A percentile compares a stretch with the other conserved stretches of the same genome.
These are phyloP conservation scores for Coccinonectria pachysandricola DNA, from an alignment of 2,329 filamentous ascomycete genomes.

Conservation along the genomic window DNA sequence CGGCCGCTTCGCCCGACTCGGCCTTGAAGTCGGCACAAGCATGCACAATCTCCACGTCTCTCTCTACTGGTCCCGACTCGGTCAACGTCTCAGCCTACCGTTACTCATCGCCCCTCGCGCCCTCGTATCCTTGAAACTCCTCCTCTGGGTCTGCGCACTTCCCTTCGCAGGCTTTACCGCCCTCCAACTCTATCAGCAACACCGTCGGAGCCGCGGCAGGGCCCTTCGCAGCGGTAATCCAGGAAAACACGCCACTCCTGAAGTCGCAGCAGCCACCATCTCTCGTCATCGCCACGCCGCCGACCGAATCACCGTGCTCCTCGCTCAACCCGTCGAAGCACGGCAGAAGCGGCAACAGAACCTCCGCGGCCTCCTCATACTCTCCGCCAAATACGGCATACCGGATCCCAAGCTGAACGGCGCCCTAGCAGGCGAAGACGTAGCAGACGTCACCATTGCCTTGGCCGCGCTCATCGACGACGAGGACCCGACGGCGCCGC, in stretches of 20 bases:
- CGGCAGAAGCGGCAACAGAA: slow-evolving; percentile 25
- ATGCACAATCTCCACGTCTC: slow-evolving; percentile 33
- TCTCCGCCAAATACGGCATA: slow-evolving; percentile 38
- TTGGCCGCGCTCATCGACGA: slow-evolving; percentile 35
- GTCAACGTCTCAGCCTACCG: slow-evolving; percentile 34
- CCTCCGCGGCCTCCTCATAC: slow-evolving; percentile 34
- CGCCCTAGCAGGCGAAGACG: slow-evolving; percentile 29
- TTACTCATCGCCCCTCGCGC: slow-evolving; percentile 27
- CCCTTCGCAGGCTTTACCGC: slow-evolving; percentile 31
- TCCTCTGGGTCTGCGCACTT: slow-evolving; percentile 29
- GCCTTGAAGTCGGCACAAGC: slow-evolving; percentile 34
- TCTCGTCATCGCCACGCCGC: slow-evolving; percentile 31
- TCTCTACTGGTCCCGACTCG: slow-evolving; percentile 36
- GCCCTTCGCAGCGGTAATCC: too few relatives aligned
- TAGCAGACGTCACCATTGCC: slow-evolving; percentile 39
- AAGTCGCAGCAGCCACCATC: slow-evolving; percentile 13
- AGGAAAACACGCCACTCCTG: slow-evolving; percentile 4
- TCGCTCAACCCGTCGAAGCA: slow-evolving; percentile 29
- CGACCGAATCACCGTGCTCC: slow-evolving; percentile 33
- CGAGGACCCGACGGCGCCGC: slow-evolving; percentile 11
- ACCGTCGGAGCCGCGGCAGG: slow-evolving; percentile 6
- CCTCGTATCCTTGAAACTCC: slow-evolving; percentile 17
- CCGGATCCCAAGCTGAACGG: slow-evolving; percentile 19
- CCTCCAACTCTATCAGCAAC: slow-evolving; percentile 21
- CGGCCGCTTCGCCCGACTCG: slow-evolving; percentile 31